These are phyloP conservation scores for Naganishia randhawae DNA, from an alignment of 768 basidiomycete genomes.

Conservation along the genomic window DNA sequence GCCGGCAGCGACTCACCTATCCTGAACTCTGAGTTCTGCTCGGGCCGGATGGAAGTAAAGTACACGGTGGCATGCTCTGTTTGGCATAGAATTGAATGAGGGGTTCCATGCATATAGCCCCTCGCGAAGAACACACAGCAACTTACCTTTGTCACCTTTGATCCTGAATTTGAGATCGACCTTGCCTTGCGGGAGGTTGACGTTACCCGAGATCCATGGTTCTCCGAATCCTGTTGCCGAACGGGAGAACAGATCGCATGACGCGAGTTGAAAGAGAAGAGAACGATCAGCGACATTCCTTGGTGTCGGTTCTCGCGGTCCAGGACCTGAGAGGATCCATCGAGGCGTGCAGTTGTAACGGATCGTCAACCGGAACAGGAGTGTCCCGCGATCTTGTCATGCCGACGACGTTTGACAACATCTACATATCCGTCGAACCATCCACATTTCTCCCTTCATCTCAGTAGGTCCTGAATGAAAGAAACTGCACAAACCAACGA, in stretches of 20 bases:
- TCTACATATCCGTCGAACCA: no score
- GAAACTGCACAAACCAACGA: not conserved
- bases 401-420: no score
- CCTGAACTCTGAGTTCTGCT: slow-evolving; percentile 43
- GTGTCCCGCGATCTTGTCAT: no score
- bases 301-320: no score
- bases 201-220: slow-evolving; percentile 48
- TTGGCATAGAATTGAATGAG: not conserved
- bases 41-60: slow-evolving; percentile 48
- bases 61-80: slow-evolving; percentile 47
- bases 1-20: slow-evolving; percentile 37
- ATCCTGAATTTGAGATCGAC: slow-evolving; percentile 48
- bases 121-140: not conserved
- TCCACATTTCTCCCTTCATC: not conserved
- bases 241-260: not conserved
- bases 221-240: slow-evolving; percentile 40
- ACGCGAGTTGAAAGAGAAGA: not conserved
- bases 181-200: slow-evolving; percentile 48
- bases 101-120: no score
- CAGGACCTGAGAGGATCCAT: no score
- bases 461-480: no score
- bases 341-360: no score
- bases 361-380: no score
- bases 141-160: slow-evolving; percentile 37
- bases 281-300: slow-evolving; percentile 3